Evolutionary conservation across 306 rosid species (phyloP), one percentile per base, ranked within the genome.

Genomic region (Malus sylvestris): DNA sequence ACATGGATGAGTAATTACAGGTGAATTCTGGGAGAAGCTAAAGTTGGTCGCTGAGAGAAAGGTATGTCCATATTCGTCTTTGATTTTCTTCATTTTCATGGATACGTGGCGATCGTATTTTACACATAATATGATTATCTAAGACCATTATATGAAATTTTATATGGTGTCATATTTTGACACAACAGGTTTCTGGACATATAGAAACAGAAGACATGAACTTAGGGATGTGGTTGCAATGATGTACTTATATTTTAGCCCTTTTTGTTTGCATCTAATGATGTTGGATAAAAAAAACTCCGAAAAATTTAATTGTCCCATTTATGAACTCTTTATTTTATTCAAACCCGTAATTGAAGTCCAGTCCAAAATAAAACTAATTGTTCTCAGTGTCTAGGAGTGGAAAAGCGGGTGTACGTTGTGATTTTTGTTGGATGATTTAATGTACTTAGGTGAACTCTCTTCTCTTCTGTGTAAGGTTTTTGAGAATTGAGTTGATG

Each of bases 11-110:
- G 84, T 81, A 32, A 64, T 44, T 49, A 51, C 93, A 95, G 97
- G 82, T 84, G 87, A 88, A 75, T 92, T 95, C 81, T 95, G 97
- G 97, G 84, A 63, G 86, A 92, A 90, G 87, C 86, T 95, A 72
- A 90, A 85, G 85, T 82, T 80, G 13, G 90, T 85, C 40, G 96
- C 87, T 52, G 97, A 86, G 82, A 86, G 72, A 81, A 95, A 90
- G 97, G 98, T 92, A 85, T 67, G 76, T 61, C 72, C 67, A 67
- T 57, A 57, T 61, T 68, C 38, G 18, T 25, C 67, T n/a, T 14
- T 30, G 35, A 23, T 77, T 67, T 12, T 65, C 22, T 10, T 10
- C 19, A 38, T 22, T 76, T 64, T 16, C 42, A 57, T 66, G 15
- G 30, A 20, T 57, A 20, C 59, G 71, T 49, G 6, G 49, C 29